These are phyloP conservation scores for Aspergillus persii DNA, from an alignment of 2,329 filamentous ascomycete species.

Conservation along the genomic window DNA sequence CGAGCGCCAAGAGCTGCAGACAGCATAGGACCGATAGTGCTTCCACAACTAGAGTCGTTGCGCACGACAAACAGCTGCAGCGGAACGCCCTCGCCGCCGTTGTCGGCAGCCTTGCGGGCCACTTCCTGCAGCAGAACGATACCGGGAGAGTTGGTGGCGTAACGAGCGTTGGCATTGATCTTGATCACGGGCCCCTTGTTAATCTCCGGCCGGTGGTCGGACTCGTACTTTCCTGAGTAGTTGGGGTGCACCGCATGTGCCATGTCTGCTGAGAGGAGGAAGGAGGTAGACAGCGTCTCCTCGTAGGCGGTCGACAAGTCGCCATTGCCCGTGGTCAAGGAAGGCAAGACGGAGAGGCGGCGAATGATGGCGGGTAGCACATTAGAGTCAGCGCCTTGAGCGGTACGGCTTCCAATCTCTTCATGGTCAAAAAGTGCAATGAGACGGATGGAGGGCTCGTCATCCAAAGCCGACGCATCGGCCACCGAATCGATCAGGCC, in stretches of 20 bases:
- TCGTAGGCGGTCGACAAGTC: constrained; percentile 81
- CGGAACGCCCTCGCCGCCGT: constrained; percentile 68
- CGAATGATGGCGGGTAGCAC: constrained; percentile 82
- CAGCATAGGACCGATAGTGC: constrained; percentile 97
- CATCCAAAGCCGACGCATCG: constrained; percentile 62
- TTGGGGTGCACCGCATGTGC: constrained; percentile 95
- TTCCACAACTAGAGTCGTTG: constrained; percentile 92
- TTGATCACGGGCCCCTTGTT: constrained; percentile 97
- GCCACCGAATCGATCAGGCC: constrained; percentile 78
- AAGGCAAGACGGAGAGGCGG: constrained; percentile 76
- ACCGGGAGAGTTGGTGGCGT: constrained; percentile 93
- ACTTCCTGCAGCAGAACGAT: constrained; percentile 90
- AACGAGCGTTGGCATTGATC: constrained; percentile 95
- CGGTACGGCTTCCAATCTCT: constrained; percentile 89
- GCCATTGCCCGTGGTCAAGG: constrained; percentile 55
- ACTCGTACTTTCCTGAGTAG: constrained; percentile 87
- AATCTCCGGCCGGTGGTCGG: constrained; percentile 86
- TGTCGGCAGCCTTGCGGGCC: constrained; percentile 59
- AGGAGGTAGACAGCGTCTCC: constrained; percentile 85
- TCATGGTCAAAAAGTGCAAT: constrained; percentile 96
- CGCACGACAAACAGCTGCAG: constrained; percentile 94
- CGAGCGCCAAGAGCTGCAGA: constrained; percentile 80
- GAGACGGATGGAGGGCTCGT: constrained; percentile 81
- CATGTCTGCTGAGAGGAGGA: constrained; percentile 97
- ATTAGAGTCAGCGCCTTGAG: constrained; percentile 92